A percentile compares a stretch with the other conserved stretches of the same genome.
Evolutionary conservation across 2,329 filamentous ascomycete species (phyloP).

Genomic region (Ophioceras dolichostomum): DNA sequence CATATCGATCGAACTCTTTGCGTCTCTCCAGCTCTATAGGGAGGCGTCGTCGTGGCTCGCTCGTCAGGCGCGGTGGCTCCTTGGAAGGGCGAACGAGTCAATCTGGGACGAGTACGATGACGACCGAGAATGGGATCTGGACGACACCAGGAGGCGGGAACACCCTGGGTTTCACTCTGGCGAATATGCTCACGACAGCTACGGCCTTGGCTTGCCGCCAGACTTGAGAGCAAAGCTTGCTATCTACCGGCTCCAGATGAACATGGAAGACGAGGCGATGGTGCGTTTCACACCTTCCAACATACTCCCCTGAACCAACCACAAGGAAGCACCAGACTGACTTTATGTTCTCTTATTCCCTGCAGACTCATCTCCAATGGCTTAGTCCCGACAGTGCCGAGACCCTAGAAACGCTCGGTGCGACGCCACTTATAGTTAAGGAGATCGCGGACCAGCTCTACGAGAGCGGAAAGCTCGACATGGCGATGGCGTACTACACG

Average conservation of each 20-base stretch:
- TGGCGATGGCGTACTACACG: slow-evolving; percentile 44
- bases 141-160: slow-evolving; percentile 52
- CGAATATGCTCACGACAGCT: slow-evolving; percentile 41
- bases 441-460: slow-evolving; percentile 44
- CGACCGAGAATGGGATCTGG: slow-evolving; percentile 80
- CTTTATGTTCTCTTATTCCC: not conserved
- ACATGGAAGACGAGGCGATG: slow-evolving; percentile 59
- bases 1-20: slow-evolving; percentile 73
- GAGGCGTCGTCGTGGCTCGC: slow-evolving; percentile 61
- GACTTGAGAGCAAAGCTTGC: slow-evolving; percentile 79
- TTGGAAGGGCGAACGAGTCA: slow-evolving; percentile 59
- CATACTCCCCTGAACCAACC: no score
- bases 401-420: slow-evolving; percentile 38
- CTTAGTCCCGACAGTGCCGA: slow-evolving; percentile 50
- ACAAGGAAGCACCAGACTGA: not conserved
- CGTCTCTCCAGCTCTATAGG: slow-evolving; percentile 46
- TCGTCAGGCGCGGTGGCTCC: slow-evolving; percentile 65
- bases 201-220: slow-evolving; percentile 63
- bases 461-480: slow-evolving; percentile 17
- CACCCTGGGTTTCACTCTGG: slow-evolving; percentile 48
- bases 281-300: no score
- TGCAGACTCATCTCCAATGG: slow-evolving; percentile 48
- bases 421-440: slow-evolving; percentile 69
- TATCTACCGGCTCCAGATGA: slow-evolving; percentile 64
- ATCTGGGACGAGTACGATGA: slow-evolving; percentile 72